Base-by-base conservation (phyloP, 768 basidiomycete genomes). In the Boletus rubroflammeus region DNA sequence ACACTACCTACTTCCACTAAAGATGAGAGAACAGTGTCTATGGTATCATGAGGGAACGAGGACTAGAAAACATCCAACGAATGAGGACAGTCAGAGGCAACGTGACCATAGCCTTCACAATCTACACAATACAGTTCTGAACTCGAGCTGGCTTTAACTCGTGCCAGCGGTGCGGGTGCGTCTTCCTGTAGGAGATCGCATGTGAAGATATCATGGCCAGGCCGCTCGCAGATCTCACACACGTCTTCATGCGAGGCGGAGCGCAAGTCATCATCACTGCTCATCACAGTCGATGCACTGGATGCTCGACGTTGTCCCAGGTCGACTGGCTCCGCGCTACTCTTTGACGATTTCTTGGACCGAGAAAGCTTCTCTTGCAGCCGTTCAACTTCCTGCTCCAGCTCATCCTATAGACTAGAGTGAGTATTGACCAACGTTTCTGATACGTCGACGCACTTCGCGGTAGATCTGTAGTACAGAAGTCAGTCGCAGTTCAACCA, bases 201-300 rank as follows among this genome's bases (percentile, higher is more conserved):
- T 36, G 80, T 85, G 69, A 93, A 91, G 45, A 93, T 86, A 63
- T 93, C 91, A 65, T 95, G 93, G 2, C 88, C 91, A 0, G 83
- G 83, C 59, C 81, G 78, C 67, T 92, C 90, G 72, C 92, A 94
- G 42, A 93, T 87, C 68, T 95, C 93, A 72, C 93, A 95, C 5
- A 86, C 77, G 31, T 76, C 73, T 53, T 76, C 73, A n/a, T 47
- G 63, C n/a, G 56, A 45, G 42, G 54, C 29, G 35, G 65, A 62
- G 34, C 55, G 58, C 25, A 62, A 55, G 21, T 67, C 61, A 10
- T 66, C 60, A 36, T 62, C 56, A 31, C 55, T 64, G 40, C 50
- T 67, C 21, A 67, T 58, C 36, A 66, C 62, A n/a, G 58, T 65
- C 25, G 59, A 64, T 15, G 58, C 61, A 41, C 50, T 62, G 25